Conservation (phyloP, 1,284 basidiomycete genomes). For the Sphagnurus paluster region DNA sequence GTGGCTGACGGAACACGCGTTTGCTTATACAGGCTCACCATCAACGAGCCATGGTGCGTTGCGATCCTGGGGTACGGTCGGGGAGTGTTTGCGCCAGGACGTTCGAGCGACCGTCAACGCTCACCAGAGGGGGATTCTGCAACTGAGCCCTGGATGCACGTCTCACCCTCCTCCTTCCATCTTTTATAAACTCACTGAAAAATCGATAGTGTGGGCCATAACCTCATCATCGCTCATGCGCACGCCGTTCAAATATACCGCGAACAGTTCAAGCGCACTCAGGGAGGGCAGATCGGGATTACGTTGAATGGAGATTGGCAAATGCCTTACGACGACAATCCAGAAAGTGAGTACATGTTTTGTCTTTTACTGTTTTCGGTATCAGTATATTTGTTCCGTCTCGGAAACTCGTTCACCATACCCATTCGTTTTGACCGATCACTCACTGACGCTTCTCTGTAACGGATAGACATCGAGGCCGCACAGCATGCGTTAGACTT, state of each 20-base stretch:
- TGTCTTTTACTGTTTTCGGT: too few relatives aligned
- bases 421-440: too few relatives aligned
- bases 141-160: constrained; percentile 75
- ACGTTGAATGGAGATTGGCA: constrained; percentile 81
- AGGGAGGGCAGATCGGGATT: constrained; percentile 72
- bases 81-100: constrained; percentile 70
- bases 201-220: constrained; percentile 75
- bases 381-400: too few relatives aligned
- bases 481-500: constrained; percentile 74
- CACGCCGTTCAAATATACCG: constrained; percentile 66
- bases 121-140: constrained; percentile 63
- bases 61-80: constrained; percentile 71
- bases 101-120: constrained; percentile 62
- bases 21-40: constrained; percentile 49
- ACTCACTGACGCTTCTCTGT: too few relatives aligned
- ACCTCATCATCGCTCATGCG: constrained; percentile 69
- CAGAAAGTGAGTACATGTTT: constrained; percentile 63
- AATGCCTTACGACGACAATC: constrained; percentile 68
- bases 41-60: constrained; percentile 80
- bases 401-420: too few relatives aligned
- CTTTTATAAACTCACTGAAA: too few relatives aligned
- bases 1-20: too few relatives aligned
- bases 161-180: background rate
- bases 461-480: constrained; percentile 68
- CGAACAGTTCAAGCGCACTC: constrained; percentile 59